Evolutionary conservation across 2,329 filamentous ascomycete genomes (phyloP), one percentile per base, ranked within the genome.

Genomic region (Cercospora beticola): DNA sequence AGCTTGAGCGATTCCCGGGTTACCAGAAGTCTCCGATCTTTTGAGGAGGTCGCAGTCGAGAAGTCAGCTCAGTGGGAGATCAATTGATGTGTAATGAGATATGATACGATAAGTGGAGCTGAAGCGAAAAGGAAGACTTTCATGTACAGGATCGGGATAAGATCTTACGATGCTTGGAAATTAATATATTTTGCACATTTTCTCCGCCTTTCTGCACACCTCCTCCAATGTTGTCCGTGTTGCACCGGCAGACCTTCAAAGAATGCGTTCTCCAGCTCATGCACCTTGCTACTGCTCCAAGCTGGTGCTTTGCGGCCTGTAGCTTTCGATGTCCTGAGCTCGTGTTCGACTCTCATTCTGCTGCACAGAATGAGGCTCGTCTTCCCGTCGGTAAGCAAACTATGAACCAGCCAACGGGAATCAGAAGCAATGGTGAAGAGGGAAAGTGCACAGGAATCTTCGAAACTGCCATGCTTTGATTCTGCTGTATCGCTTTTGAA

Each of bases 1-100:
- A 74, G 62, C 72, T 78, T 18, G 62, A 72, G 30, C 60, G 73
- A 31, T 78, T 73, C 68, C 75, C 76, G 4, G 77, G 76, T 2
- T 77, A 75, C 60, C 63, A 64, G 23, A 72, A 68, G 64, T 60
- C 62, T 6, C 67, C 70, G 0, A 58, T 16, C 1, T 59, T 65
- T n/a, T 18, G 16, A 23, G 4, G 43, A 5, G 0, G 0, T 10
- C 10, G n/a, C 18, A 23, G 18, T 23, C 23, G 43, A 49, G 43
- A 7, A 5, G 16, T 26, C 26, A 40, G 16, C 4, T n/a, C 3
- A n/a, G 16, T n/a, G 14, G 5, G 36, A 40, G 16, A 3, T 0
- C 8, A 40, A 40, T 1, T n/a, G 16, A n/a, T n/a, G 36, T 40
- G 6, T n/a, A 8, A 40, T 8, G 36, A 40, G 8, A 7, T 40